Conservation (phyloP, 208 protist species). For the Borovskyia barvae region DNA sequence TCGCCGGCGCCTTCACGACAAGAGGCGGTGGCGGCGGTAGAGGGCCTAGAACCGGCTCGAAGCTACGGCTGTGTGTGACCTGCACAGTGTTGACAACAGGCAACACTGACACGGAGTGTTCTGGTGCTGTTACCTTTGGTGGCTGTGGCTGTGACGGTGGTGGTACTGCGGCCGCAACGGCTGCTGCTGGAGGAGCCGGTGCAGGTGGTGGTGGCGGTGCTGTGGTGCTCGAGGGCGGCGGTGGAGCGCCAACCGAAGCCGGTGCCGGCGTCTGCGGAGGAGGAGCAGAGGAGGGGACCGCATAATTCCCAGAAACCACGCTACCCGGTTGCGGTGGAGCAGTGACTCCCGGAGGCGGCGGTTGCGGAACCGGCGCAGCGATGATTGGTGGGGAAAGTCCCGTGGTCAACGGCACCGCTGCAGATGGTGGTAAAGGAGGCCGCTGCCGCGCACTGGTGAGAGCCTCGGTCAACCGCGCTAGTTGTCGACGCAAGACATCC, state of each 20-base stretch:
- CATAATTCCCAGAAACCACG: not conserved
- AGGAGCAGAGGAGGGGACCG: not conserved
- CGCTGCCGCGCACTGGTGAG: constrained; percentile 27
- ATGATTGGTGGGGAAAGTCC: not conserved
- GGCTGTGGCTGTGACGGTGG: not conserved
- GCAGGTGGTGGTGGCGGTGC: not conserved
- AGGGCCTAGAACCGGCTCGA: constrained; percentile 33
- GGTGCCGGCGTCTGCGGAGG: not conserved
- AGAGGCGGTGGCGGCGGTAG: constrained; percentile 33
- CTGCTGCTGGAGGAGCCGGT: constrained; percentile 6
- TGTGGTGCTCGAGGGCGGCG: not conserved
- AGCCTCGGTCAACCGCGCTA: constrained; percentile 46
- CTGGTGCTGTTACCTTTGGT: not conserved
- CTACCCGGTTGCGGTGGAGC: constrained; percentile 1
- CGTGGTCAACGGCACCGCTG: not conserved
- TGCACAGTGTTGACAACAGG: constrained; percentile 11
- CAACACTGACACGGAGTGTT: not conserved
- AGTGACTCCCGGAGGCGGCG: constrained; percentile 1
- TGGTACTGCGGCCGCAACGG: constrained; percentile 1
- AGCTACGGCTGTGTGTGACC: constrained; percentile 33
- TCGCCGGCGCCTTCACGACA: not conserved
- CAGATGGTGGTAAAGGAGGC: not conserved
- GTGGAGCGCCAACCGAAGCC: not conserved
- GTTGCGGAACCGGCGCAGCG: not conserved
- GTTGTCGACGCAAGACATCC: constrained; percentile 31